Evolutionary conservation across 1,284 basidiomycete species (phyloP), one percentile per base, ranked within the genome.

Genomic region (Microbotryomycetes sp.): DNA sequence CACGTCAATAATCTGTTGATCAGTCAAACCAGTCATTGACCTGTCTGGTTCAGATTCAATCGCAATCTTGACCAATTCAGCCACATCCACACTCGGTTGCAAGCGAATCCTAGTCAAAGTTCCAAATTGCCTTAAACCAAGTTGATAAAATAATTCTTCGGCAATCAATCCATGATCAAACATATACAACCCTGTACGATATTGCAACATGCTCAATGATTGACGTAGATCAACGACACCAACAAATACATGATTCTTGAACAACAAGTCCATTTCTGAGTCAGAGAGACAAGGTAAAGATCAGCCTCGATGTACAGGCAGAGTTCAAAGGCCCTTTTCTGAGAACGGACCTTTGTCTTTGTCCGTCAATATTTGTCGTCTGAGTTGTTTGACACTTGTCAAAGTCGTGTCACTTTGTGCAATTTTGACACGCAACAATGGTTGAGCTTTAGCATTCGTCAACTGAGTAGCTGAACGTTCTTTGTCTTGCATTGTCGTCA

Each of bases 91-190:
- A 1, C 92, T 79, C 0, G 96, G 94, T 47, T 93, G 85, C 3
- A 98, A 80, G 58, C 84, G 84, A 51, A 97, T 76, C 9, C 84
- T 81, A 56, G 82, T 81, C 63, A 89, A 83, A 64, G 87, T 84
- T 0, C 93, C 92, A 72, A 98, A 99, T 74, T 98, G 94, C 22
- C 90, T 81, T 50, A 98, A 77, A 2, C 85, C 89, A 1, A 98
- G 82, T 74, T 98, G 96, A 75, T 97, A 98, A 72, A 97, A 96
- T 49, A 97, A 81, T 70, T 97, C 92, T 71, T 96, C 91, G 0
- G 86, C 85, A 46, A 94, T 77, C 1, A 85, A 79, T 19, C 83
- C 85, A 72, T 97, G 89, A 68, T 96, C 89, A 63, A 97, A 81
- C 6, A 97, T 81, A 74, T 92, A 94, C 1, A 99, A 79, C 69